Evolutionary conservation across 2,329 filamentous ascomycete genomes (phyloP), one percentile per base, ranked within the genome.

Genomic region (Diaporthe sp.): DNA sequence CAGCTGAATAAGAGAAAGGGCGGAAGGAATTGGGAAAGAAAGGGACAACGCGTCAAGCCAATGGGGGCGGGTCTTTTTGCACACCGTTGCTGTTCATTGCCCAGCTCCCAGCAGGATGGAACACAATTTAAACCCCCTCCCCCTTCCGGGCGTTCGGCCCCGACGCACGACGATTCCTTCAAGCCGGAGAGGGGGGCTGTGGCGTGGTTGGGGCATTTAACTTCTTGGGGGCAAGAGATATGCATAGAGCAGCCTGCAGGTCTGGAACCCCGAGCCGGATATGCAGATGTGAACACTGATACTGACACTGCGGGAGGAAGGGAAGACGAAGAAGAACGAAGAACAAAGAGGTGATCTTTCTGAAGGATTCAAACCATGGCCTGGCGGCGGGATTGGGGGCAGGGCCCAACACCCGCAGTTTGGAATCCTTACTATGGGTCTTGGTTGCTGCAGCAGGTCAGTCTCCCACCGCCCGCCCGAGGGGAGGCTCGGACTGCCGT

Each of bases 371-470:
- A 49, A 55, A 20, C 34, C 34, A 34, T 17, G 49, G 53, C 73
- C 74, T 77, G 75, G 68, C 63, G 76, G 61, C 73, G 58, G 71
- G 53, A 72, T 49, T 15, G 17, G 34, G 17, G 44, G 44, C 4
- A 17, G 15, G 31, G 47, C 12, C 53, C 71, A 42, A 60, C 55
- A 72, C 47, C 71, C 53, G 71, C 71, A 72, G 70, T 60, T 31
- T 42, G 49, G 44, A 42, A 72, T 72, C 57, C 57, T 72, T 72
- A 53, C 53, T 72, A 61, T 72, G 71, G 68, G 71, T 72, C 71
- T 53, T 57, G 51, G 22, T n/a, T 72, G 57, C 31, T 42, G 12
- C 13, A 37, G 44, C 60, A 60, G 49, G 28, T 17, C 47, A 12
- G 47, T 28, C 39, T 22, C 34, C 31, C 20, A 22, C 17, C 20